Conservation (phyloP, 2,329 filamentous ascomycete species). For the Penicillium hesseltinei region DNA sequence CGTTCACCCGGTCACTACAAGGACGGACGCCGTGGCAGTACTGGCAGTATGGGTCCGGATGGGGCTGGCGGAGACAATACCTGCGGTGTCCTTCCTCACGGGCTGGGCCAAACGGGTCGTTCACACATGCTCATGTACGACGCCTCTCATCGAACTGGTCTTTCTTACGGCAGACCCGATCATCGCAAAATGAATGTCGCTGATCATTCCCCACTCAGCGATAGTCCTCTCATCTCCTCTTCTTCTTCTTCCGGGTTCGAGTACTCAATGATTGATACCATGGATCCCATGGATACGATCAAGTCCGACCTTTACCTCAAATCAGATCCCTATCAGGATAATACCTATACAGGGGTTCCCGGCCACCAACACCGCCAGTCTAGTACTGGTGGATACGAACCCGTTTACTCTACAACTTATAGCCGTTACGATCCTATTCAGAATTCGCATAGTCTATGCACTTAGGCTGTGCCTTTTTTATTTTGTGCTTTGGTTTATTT, state of each 20-base stretch:
- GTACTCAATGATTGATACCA: slow-evolving; percentile 39
- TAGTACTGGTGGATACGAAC: slow-evolving; percentile 31
- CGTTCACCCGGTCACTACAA: slow-evolving; percentile 80
- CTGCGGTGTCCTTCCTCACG: slow-evolving; percentile 29
- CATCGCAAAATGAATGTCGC: slow-evolving; percentile 37
- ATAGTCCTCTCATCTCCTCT: slow-evolving; percentile 40
- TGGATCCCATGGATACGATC: slow-evolving; percentile 41
- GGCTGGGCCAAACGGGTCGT: slow-evolving; percentile 30
- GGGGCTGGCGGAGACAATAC: slow-evolving; percentile 51
- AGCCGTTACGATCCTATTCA: slow-evolving; percentile 35
- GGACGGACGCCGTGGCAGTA: slow-evolving; percentile 65
- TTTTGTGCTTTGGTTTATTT: neutral
- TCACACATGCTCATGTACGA: slow-evolving; percentile 39
- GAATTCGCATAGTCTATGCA: slow-evolving; percentile 37
- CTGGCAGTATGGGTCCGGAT: slow-evolving; percentile 68
- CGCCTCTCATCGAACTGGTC: slow-evolving; percentile 29
- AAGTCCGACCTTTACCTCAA: slow-evolving; percentile 28
- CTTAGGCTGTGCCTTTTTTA: slow-evolving; percentile 19
- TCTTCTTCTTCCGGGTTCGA: slow-evolving; percentile 42
- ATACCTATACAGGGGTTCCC: slow-evolving; percentile 24
- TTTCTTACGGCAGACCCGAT: slow-evolving; percentile 35
- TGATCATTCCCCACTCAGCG: slow-evolving; percentile 40
- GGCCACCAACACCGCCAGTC: slow-evolving; percentile 27
- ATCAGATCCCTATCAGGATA: slow-evolving; percentile 36
- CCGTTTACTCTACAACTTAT: slow-evolving; percentile 32